phyloP scores from a whole-genome alignment of 345 rosid genomes.

The Barbarea vulgaris region DNA sequence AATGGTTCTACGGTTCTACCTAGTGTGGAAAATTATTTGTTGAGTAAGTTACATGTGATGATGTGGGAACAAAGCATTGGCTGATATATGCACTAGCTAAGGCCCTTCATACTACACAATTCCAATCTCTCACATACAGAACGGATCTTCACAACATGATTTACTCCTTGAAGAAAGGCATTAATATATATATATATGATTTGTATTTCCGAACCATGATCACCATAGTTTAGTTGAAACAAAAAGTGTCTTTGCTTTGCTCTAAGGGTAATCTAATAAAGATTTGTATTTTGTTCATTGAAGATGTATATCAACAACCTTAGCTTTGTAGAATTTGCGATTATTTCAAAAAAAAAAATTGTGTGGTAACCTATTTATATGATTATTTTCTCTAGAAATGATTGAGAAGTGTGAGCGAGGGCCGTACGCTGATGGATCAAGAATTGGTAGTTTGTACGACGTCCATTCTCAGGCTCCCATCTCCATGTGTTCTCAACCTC shows the following conservation, averaged over 20 bases:
- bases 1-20: background rate
- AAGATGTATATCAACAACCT: background rate
- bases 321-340: background rate
- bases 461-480: slow-evolving; percentile 8
- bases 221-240: background rate
- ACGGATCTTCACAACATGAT: background rate
- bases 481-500: slow-evolving; percentile 14
- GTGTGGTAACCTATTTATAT: background rate
- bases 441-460: slow-evolving; percentile 22
- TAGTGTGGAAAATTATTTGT: background rate
- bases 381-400: no score
- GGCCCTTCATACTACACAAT: background rate
- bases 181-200: background rate
- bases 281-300: background rate
- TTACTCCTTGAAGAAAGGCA: background rate
- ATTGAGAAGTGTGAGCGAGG: slow-evolving; percentile 19
- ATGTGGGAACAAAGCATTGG: background rate
- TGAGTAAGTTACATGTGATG: background rate
- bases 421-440: slow-evolving; percentile 20
- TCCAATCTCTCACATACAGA: background rate
- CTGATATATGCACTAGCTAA: background rate
- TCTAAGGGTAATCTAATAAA: background rate
- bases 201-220: background rate
- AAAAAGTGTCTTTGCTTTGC: no score
- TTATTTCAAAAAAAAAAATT: no score